Evolutionary conservation across 2,329 filamentous ascomycete species (phyloP).

Genomic region (Myriosclerotinia duriaeana): DNA sequence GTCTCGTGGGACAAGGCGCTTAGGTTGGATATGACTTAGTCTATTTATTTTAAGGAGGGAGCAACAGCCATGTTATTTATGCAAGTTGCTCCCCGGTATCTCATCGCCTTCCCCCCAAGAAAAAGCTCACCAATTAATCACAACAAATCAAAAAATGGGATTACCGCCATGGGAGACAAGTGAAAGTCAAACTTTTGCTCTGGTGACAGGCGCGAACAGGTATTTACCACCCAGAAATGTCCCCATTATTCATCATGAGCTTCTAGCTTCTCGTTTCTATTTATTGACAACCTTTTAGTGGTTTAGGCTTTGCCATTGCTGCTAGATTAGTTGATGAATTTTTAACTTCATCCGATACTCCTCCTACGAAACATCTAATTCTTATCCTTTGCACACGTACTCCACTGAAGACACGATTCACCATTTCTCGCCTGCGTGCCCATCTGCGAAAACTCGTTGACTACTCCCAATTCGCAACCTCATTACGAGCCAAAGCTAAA

Average conservation of each 20-base stretch:
- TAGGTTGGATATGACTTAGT: slow-evolving; percentile 5
- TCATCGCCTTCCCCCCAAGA: neutral
- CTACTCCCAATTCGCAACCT: slow-evolving; percentile 52
- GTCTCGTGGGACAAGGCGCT: slow-evolving; percentile 11
- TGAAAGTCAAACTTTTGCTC: slow-evolving; percentile 56
- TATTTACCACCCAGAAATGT: slow-evolving; percentile 44
- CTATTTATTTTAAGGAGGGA: neutral
- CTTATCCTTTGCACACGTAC: slow-evolving; percentile 83
- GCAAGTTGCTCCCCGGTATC: neutral
- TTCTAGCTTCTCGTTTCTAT: neutral
- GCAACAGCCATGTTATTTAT: neutral
- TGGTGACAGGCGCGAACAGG: slow-evolving; percentile 88
- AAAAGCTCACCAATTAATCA: neutral
- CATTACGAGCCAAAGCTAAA: slow-evolving; percentile 48
- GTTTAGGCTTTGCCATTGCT: slow-evolving; percentile 81
- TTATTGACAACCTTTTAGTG: slow-evolving; percentile 56
- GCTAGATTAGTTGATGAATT: slow-evolving; percentile 89
- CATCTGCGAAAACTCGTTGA: slow-evolving; percentile 55
- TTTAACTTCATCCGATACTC: slow-evolving; percentile 64
- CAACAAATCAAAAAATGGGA: slow-evolving; percentile 33
- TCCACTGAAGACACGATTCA: slow-evolving; percentile 69
- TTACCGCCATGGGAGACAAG: slow-evolving; percentile 42
- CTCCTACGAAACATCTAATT: slow-evolving; percentile 67
- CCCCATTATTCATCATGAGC: neutral
- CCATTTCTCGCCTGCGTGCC: slow-evolving; percentile 60